Evolutionary conservation across 2,329 filamentous ascomycete species (phyloP).

Genomic region (Juglanconis sp.): DNA sequence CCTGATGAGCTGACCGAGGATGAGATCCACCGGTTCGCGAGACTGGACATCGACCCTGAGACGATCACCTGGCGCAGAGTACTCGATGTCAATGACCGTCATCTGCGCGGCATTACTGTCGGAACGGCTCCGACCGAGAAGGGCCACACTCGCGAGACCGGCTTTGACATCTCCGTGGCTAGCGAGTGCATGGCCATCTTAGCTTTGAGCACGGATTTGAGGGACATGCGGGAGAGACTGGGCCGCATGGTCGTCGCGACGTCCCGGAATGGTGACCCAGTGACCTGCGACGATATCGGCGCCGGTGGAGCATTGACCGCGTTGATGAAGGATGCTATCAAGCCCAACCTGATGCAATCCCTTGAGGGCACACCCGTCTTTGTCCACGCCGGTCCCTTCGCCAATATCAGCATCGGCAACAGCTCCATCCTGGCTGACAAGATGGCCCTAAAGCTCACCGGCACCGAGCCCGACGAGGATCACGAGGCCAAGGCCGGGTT

Average conservation of each 20-base stretch:
- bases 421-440: constrained; percentile 94
- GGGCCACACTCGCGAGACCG: constrained; percentile 81
- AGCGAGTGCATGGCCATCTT: constrained; percentile 99
- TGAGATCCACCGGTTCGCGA: constrained; percentile 83
- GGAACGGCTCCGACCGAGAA: constrained; percentile 88
- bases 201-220: constrained; percentile 81
- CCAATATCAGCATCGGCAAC: constrained; percentile 97
- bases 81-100: constrained; percentile 93
- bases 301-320: constrained; percentile 88
- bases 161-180: constrained; percentile 96
- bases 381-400: constrained; percentile 95
- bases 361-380: constrained; percentile 96
- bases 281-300: constrained; percentile 94
- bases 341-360: constrained; percentile 98
- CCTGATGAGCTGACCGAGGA: constrained; percentile 87
- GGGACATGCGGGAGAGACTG: constrained; percentile 87
- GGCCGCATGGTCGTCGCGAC: constrained; percentile 94
- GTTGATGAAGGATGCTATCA: constrained; percentile 93
- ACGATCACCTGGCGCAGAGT: constrained; percentile 98
- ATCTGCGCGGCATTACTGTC: constrained; percentile 84
- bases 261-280: constrained; percentile 79
- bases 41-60: constrained; percentile 91
- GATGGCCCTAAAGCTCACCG: constrained; percentile 90
- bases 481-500: constrained; percentile 80
- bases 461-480: constrained; percentile 89